A percentile compares a stretch with the other conserved stretches of the same genome.
Conservation (phyloP, 2,329 filamentous ascomycete genomes). For the Trichoderma asperellum region DNA sequence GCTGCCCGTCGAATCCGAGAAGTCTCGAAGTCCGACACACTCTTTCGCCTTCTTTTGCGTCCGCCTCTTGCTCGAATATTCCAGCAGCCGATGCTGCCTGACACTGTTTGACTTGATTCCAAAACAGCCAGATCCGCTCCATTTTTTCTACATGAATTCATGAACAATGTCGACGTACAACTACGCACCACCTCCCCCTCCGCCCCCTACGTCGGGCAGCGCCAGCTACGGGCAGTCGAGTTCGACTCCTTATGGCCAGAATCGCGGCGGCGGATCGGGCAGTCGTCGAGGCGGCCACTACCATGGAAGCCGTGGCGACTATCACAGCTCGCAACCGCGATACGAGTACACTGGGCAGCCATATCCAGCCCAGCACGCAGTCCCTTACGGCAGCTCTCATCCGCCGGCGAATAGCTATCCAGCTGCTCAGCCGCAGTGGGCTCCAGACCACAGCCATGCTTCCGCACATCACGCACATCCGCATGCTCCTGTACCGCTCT, state of each 20-base stretch:
- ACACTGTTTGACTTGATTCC: background rate
- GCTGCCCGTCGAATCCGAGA: constrained; percentile 23
- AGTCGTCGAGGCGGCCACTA: constrained; percentile 48
- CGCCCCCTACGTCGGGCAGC: constrained; percentile 43
- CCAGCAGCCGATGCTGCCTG: background rate
- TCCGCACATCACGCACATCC: constrained; percentile 47
- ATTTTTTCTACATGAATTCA: background rate
- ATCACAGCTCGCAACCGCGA: constrained; percentile 45
- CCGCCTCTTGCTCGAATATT: background rate
- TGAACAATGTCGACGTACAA: constrained; percentile 54
- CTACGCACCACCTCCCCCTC: constrained; percentile 58
- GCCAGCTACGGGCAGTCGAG: constrained; percentile 47
- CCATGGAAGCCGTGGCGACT: constrained; percentile 46
- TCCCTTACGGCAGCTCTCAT: constrained; percentile 42
- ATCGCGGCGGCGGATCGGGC: constrained; percentile 45
- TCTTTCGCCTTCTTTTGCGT: constrained; percentile 9
- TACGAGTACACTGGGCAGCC: constrained; percentile 51
- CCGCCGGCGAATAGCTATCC: constrained; percentile 45
- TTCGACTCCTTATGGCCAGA: constrained; percentile 42
- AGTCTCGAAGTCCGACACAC: constrained; percentile 22
- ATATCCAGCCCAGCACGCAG: constrained; percentile 40
- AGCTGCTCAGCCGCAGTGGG: constrained; percentile 48
- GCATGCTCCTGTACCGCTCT: constrained; percentile 53
- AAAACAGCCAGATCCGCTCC: background rate
- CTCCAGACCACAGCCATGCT: constrained; percentile 44